Conservation (phyloP, 2,329 filamentous ascomycete species). For the Trichoderma citrinoviride region DNA sequence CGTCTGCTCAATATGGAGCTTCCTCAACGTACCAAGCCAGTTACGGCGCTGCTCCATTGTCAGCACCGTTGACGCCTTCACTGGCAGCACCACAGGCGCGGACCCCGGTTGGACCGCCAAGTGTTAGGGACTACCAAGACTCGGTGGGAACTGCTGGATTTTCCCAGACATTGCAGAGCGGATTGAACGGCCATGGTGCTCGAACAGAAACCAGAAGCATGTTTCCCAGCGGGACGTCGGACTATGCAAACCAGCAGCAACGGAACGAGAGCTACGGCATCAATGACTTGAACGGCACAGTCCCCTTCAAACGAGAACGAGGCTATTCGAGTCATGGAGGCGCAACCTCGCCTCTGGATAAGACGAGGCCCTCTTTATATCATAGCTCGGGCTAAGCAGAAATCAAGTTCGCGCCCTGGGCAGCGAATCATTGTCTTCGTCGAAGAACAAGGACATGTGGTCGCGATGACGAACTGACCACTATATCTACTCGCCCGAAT, state of each 20-base stretch:
- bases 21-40: constrained; percentile 49
- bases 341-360: neutral
- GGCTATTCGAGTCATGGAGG: constrained; percentile 6
- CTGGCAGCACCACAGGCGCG: constrained; percentile 20
- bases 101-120: constrained; percentile 30
- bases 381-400: neutral
- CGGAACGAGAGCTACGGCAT: constrained; percentile 10
- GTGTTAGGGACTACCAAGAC: constrained; percentile 48
- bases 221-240: constrained; percentile 39
- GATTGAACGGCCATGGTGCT: constrained; percentile 30
- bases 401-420: neutral
- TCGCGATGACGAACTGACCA: neutral
- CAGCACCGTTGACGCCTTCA: constrained; percentile 38
- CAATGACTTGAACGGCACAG: neutral
- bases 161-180: constrained; percentile 42
- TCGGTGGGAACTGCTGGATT: constrained; percentile 53
- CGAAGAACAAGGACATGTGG: neutral
- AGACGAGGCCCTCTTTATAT: constrained; percentile 1
- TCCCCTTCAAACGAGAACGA: constrained; percentile 15
- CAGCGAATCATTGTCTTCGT: neutral
- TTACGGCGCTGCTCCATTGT: constrained; percentile 54
- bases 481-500: neutral
- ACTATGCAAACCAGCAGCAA: constrained; percentile 23
- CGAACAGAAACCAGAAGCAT: constrained; percentile 47
- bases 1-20: constrained; percentile 42